A percentile compares a stretch with the other conserved stretches of the same genome.
phyloP scores from a whole-genome alignment of 768 basidiomycete genomes.

The Hebeloma cylindrosporum region DNA sequence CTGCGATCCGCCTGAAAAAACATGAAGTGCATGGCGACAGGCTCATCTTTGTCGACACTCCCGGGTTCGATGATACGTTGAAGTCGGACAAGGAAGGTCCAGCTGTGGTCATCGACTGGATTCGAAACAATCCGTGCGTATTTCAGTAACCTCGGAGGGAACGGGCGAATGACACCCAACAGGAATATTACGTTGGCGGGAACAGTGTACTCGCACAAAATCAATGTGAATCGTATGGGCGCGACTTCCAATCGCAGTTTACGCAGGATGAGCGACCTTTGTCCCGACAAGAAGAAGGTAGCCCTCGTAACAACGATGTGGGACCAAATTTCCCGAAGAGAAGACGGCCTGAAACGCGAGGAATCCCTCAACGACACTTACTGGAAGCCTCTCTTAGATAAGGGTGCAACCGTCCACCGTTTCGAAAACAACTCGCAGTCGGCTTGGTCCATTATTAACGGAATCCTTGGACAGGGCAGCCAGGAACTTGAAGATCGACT shows the following conservation, averaged over 20 bases:
- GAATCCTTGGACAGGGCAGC: conserved; percentile 3
- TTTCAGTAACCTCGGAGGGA: not conserved
- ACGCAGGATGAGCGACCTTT: conserved; percentile 45
- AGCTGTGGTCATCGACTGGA: conserved; percentile 14
- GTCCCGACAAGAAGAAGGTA: conserved; percentile 45
- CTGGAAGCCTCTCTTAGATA: conserved; percentile 17
- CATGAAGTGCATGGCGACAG: conserved; percentile 5
- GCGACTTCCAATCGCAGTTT: conserved; percentile 43
- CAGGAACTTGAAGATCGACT: conserved; percentile 37
- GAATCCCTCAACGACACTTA: conserved; percentile 17
- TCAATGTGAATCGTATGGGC: conserved; percentile 40
- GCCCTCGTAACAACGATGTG: conserved; percentile 53
- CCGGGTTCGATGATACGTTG: conserved; percentile 14
- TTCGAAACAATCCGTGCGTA: conserved; percentile 3
- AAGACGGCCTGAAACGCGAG: conserved; percentile 11
- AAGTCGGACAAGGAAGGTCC: conserved; percentile 15
- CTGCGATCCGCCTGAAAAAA: not conserved
- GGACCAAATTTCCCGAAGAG: conserved; percentile 28
- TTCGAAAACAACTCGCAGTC: conserved; percentile 8
- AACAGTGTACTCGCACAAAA: conserved; percentile 46
- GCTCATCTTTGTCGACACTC: conserved; percentile 18
- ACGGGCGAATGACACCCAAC: too few species aligned
- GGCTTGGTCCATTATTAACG: conserved; percentile 15
- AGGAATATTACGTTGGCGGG: conserved; percentile 24
- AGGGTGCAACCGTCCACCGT: conserved; percentile 9